Conservation (phyloP, 2,329 filamentous ascomycete genomes). For the Ceratocystis cubensis region DNA sequence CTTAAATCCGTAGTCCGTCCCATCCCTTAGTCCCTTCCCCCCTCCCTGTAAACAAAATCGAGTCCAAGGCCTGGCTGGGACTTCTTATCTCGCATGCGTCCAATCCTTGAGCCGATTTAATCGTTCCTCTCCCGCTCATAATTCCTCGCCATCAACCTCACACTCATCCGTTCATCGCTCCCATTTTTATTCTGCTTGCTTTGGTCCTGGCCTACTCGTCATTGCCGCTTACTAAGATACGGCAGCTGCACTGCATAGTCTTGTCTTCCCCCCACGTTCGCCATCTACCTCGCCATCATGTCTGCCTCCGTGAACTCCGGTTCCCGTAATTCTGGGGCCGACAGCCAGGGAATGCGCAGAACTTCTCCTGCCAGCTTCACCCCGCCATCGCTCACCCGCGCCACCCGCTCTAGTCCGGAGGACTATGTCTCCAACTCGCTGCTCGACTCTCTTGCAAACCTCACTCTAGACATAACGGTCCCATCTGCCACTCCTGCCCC, state of each 20-base stretch:
- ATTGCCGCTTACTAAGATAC: not conserved
- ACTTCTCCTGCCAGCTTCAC: slow-evolving; percentile 29
- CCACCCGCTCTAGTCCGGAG: slow-evolving; percentile 58
- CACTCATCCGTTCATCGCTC: not conserved
- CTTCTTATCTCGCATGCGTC: not conserved
- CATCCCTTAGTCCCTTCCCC: not conserved
- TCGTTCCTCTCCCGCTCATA: not conserved
- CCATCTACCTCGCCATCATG: not conserved
- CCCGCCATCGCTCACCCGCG: slow-evolving; percentile 45
- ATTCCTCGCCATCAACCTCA: not conserved
- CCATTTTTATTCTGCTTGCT: not conserved
- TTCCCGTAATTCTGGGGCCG: not conserved
- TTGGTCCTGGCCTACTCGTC: not conserved
- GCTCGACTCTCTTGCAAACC: slow-evolving; percentile 44
- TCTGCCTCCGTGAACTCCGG: not conserved
- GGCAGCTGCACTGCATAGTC: not conserved
- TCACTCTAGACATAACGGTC: not conserved
- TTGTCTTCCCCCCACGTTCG: not conserved
- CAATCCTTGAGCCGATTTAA: not conserved
- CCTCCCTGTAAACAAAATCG: not conserved
- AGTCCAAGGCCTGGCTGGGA: not conserved
- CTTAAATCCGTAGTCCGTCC: not conserved
- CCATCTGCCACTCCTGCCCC: slow-evolving; percentile 22
- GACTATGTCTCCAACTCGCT: slow-evolving; percentile 58
- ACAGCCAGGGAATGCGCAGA: not conserved